These are phyloP conservation scores for Inga leiocalycina DNA, from an alignment of 306 rosid genomes.

Conservation along the genomic window DNA sequence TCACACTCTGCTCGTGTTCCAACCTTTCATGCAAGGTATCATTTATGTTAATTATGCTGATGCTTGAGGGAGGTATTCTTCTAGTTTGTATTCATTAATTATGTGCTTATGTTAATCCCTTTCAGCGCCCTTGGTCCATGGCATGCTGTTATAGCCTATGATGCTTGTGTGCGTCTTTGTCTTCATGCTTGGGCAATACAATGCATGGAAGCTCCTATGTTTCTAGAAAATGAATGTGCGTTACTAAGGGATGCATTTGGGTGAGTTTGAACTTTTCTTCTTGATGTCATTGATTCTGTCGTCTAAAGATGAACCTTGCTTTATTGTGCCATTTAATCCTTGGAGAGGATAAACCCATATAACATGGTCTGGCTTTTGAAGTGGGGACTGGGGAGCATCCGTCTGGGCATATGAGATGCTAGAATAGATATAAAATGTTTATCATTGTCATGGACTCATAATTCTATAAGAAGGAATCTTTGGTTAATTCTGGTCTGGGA, in stretches of 20 bases:
- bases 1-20: constrained; percentile 76
- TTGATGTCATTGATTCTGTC: constrained; percentile 9
- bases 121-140: constrained; percentile 94
- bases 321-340: background rate
- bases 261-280: constrained; percentile 52
- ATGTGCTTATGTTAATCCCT: constrained; percentile 38
- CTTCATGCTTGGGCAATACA: constrained; percentile 99
- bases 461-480: constrained; percentile 7
- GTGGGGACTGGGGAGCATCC: background rate
- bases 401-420: background rate
- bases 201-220: constrained; percentile 97
- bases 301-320: background rate
- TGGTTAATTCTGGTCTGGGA: background rate
- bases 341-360: background rate
- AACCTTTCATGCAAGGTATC: constrained; percentile 91
- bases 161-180: constrained; percentile 95
- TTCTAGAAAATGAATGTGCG: constrained; percentile 91
- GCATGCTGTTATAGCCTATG: constrained; percentile 89
- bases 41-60: constrained; percentile 21
- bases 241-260: constrained; percentile 83
- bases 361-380: constrained; percentile 25
- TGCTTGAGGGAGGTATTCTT: background rate
- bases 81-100: constrained; percentile 22
- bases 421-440: constrained; percentile 1
- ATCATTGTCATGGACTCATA: background rate